Evolutionary conservation across 176 grass and related monocot genomes (phyloP).

Genomic region (Bromus sterilis): DNA sequence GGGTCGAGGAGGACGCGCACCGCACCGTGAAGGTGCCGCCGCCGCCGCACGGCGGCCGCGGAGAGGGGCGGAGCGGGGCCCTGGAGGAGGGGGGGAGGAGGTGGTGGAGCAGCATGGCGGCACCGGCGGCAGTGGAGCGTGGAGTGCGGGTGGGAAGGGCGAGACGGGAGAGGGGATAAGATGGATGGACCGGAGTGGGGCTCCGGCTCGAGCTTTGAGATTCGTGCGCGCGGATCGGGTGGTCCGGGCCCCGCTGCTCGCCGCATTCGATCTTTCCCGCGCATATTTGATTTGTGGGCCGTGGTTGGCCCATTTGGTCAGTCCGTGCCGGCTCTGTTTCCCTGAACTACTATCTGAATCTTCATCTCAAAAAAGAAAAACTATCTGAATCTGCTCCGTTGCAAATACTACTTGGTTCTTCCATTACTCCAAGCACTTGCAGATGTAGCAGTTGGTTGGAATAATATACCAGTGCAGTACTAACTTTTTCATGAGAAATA

Average conservation of each 20-base stretch:
- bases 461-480: too few species aligned
- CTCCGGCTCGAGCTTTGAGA: constrained; percentile 5
- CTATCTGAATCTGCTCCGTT: background rate
- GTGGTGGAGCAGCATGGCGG: constrained; percentile 54
- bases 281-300: constrained; percentile 38
- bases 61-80: background rate
- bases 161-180: constrained; percentile 25
- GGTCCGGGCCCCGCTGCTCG: background rate
- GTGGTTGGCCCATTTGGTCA: background rate
- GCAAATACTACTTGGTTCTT: background rate
- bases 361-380: background rate
- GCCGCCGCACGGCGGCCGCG: background rate
- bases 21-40: background rate
- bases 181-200: background rate
- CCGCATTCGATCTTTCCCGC: constrained; percentile 24
- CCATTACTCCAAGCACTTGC: background rate
- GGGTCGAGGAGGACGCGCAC: constrained; percentile 23
- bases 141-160: background rate
- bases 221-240: constrained; percentile 1
- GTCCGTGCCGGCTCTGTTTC: background rate
- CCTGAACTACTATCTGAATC: background rate
- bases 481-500: background rate
- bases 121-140: background rate
- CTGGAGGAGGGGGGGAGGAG: constrained; percentile 16
- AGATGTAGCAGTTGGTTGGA: background rate